phyloP scores from a whole-genome alignment of 345 rosid genomes.

The Eucalyptus pumila region DNA sequence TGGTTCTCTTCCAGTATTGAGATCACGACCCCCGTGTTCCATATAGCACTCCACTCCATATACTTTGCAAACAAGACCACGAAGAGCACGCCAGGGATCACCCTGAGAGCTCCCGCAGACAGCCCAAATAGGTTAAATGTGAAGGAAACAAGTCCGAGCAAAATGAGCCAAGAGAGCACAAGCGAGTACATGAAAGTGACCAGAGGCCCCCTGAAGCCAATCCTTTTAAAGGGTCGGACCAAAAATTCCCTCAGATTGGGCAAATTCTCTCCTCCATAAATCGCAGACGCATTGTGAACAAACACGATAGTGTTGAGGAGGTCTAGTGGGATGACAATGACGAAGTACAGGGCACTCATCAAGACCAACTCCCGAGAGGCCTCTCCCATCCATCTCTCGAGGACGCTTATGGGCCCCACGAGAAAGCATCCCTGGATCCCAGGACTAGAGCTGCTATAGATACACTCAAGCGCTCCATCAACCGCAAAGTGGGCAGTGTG shows the following conservation, averaged over 20 bases:
- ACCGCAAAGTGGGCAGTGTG: neutral
- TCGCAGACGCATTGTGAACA: slow-evolving; percentile 3
- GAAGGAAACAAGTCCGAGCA: neutral
- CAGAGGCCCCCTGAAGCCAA: slow-evolving; percentile 16
- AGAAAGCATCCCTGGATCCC: neutral
- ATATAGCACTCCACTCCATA: slow-evolving; percentile 24
- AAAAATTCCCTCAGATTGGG: neutral
- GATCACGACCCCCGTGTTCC: slow-evolving; percentile 17
- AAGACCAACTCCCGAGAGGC: neutral
- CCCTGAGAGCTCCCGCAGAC: neutral
- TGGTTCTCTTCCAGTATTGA: slow-evolving; percentile 21
- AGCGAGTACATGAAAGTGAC: slow-evolving; percentile 21
- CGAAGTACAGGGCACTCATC: neutral
- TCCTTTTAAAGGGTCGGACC: neutral
- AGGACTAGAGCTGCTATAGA: neutral
- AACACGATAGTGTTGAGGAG: slow-evolving; percentile 12
- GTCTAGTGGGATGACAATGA: slow-evolving; percentile 4
- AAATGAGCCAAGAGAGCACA: neutral
- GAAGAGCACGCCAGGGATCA: neutral
- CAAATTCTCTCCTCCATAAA: slow-evolving; percentile 1
- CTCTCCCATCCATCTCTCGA: neutral
- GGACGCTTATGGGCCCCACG: neutral
- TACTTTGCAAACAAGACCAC: neutral
- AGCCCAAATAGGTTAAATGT: neutral
- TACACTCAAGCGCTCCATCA: neutral